Evolutionary conservation across 495 filamentous ascomycete genomes (phyloP).

Genomic region (Trichoderma virens): DNA sequence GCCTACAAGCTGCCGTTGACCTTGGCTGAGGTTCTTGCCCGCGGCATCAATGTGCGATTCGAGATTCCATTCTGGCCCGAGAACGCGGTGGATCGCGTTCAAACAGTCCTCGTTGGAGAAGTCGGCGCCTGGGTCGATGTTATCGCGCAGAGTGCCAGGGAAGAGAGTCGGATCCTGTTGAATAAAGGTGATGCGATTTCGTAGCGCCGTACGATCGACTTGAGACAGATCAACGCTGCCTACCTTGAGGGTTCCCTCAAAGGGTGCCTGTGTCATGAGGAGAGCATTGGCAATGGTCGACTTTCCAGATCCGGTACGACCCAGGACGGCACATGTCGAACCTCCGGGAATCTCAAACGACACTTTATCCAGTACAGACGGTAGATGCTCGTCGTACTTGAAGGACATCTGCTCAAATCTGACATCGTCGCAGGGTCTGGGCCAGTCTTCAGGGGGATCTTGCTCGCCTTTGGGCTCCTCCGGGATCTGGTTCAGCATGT

Average conservation of each 20-base stretch:
- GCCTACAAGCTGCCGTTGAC: slow-evolving; percentile 53
- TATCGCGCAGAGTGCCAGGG: slow-evolving; percentile 46
- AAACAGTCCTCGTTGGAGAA: slow-evolving; percentile 39
- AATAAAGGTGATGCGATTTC: slow-evolving; percentile 50
- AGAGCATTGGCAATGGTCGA: slow-evolving; percentile 51
- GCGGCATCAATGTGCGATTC: slow-evolving; percentile 43
- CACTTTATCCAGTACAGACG: slow-evolving; percentile 56
- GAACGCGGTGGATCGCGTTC: slow-evolving; percentile 35
- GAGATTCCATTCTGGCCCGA: slow-evolving; percentile 33
- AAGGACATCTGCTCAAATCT: slow-evolving; percentile 69
- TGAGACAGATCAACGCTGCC: slow-evolving; percentile 43
- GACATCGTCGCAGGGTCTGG: slow-evolving; percentile 58
- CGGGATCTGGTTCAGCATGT: slow-evolving; percentile 67
- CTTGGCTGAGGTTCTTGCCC: slow-evolving; percentile 55
- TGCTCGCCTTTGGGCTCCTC: slow-evolving; percentile 60
- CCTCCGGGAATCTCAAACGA: slow-evolving; percentile 65
- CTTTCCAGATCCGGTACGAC: slow-evolving; percentile 57
- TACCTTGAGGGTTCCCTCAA: slow-evolving; percentile 40
- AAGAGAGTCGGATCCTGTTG: slow-evolving; percentile 58
- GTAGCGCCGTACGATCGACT: slow-evolving; percentile 46
- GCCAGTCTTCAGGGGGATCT: slow-evolving; percentile 68
- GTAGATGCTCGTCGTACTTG: slow-evolving; percentile 66
- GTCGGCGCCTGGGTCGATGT: slow-evolving; percentile 45
- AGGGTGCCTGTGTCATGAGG: slow-evolving; percentile 43
- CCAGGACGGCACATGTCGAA: slow-evolving; percentile 59